Evolutionary conservation across 2,329 filamentous ascomycete genomes (phyloP).

Genomic region (Tolypocladium album): DNA sequence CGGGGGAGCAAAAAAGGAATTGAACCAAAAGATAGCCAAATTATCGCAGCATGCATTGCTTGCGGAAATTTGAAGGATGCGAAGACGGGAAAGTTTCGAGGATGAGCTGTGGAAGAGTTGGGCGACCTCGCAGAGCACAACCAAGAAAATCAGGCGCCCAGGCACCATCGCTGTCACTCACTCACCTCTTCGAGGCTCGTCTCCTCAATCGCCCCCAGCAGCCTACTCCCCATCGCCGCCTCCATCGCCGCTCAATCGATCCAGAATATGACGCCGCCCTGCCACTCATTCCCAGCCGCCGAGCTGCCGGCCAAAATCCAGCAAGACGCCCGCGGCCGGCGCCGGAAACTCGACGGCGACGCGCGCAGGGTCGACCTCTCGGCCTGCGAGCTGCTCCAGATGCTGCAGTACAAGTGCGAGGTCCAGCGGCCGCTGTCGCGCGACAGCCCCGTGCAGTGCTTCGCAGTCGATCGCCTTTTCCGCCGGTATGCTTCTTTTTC

Average conservation of each 20-base stretch:
- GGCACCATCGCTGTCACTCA: conserved; percentile 3
- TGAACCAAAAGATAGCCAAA: neutral
- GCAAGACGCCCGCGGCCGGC: conserved; percentile 33
- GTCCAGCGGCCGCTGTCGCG: conserved; percentile 35
- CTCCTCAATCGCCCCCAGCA: conserved; percentile 46
- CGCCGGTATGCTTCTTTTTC: conserved; percentile 35
- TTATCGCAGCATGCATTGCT: neutral
- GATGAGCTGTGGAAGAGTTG: neutral
- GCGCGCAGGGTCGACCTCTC: conserved; percentile 35
- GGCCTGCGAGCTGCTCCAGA: conserved; percentile 43
- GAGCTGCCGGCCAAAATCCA: conserved; percentile 41
- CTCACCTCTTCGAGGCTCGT: conserved; percentile 49
- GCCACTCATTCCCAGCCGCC: conserved; percentile 40
- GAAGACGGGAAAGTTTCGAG: neutral
- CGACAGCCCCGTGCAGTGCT: conserved; percentile 41
- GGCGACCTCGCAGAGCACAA: neutral
- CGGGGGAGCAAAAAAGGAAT: neutral
- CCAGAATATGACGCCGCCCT: conserved; percentile 45
- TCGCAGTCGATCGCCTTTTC: conserved; percentile 48
- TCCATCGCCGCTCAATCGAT: conserved; percentile 17
- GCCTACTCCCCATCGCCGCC: conserved; percentile 31
- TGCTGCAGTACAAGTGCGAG: conserved; percentile 51
- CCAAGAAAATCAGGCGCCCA: conserved; percentile 1
- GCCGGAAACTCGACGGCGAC: conserved; percentile 35
- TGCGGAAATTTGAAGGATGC: neutral